Conservation (phyloP, 148 eudicot species). For the Euryodendron excelsum region DNA sequence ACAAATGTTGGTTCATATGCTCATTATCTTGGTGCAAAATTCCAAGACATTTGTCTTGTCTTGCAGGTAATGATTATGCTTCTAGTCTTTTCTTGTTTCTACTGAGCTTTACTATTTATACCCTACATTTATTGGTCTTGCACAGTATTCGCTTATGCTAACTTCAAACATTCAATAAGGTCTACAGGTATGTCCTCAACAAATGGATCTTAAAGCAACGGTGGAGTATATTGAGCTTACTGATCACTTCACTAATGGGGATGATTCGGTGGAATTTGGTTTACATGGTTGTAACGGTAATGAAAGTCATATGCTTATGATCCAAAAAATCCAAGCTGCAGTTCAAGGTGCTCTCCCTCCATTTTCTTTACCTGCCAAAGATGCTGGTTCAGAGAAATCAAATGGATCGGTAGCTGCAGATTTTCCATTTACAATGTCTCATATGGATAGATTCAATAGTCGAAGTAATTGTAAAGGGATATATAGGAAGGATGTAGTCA, state of each 20-base stretch:
- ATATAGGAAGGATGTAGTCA: slow-evolving; percentile 37
- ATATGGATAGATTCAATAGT: slow-evolving; percentile 24
- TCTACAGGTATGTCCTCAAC: slow-evolving; percentile 67
- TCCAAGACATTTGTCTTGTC: slow-evolving; percentile 40
- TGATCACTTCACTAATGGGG: slow-evolving; percentile 46
- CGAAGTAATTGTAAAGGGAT: slow-evolving; percentile 21
- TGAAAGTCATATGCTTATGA: slow-evolving; percentile 34
- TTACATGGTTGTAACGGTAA: slow-evolving; percentile 26
- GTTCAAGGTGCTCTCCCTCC: slow-evolving; percentile 60
- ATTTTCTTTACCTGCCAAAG: slow-evolving; percentile 28
- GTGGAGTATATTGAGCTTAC: slow-evolving; percentile 57
- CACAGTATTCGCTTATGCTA: slow-evolving; percentile 22
- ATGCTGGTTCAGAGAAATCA: slow-evolving; percentile 23
- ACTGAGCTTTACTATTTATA: slow-evolving; percentile 1
- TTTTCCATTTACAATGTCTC: slow-evolving; percentile 21
- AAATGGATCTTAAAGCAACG: slow-evolving; percentile 61
- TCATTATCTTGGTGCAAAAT: slow-evolving; percentile 54
- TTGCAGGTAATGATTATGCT: slow-evolving; percentile 59
- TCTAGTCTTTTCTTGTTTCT: not conserved
- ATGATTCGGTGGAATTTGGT: slow-evolving; percentile 25
- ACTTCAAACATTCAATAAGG: slow-evolving; percentile 46
- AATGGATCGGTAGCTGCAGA: slow-evolving; percentile 24
- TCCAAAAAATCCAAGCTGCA: slow-evolving; percentile 53
- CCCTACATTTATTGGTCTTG: slow-evolving; percentile 20
- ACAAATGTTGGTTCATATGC: slow-evolving; percentile 30